Evolutionary conservation across 306 rosid genomes (phyloP).

Genomic region (Carpinus fangiana): DNA sequence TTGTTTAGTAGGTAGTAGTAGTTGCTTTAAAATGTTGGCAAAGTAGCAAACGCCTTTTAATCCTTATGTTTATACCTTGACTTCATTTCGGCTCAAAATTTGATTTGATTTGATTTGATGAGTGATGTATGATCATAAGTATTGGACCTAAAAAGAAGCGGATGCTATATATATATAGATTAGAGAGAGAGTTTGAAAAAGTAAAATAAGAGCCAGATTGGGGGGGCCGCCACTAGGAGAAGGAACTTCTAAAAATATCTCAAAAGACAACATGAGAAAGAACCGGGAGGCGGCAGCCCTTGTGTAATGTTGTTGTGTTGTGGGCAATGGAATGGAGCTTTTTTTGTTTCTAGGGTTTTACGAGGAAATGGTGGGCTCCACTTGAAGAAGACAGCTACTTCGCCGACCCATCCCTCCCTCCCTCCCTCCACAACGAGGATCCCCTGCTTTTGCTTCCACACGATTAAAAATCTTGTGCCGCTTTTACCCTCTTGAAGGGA

Average conservation of each 20-base stretch:
- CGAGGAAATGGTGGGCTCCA: constrained; percentile 33
- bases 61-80: neutral
- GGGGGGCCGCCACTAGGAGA: neutral
- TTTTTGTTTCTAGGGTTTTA: constrained; percentile 6
- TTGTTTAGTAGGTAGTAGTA: neutral
- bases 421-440: neutral
- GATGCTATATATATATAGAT: no score
- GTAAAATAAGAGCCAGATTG: no score
- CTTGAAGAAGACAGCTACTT: constrained; percentile 16
- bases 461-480: neutral
- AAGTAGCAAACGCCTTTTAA: neutral
- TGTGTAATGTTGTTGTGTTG: neutral
- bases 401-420: constrained; percentile 27
- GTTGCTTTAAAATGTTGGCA: neutral
- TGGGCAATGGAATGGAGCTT: neutral
- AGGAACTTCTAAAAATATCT: no score
- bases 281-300: neutral
- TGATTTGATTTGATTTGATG: neutral
- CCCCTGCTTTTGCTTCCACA: constrained; percentile 31
- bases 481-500: no score
- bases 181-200: no score
- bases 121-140: no score
- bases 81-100: neutral
- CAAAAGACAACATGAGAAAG: no score
- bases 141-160: no score